phyloP scores from a whole-genome alignment of 225 moss, liverwort and hornwort genomes.

The Physcomitrium patens region DNA sequence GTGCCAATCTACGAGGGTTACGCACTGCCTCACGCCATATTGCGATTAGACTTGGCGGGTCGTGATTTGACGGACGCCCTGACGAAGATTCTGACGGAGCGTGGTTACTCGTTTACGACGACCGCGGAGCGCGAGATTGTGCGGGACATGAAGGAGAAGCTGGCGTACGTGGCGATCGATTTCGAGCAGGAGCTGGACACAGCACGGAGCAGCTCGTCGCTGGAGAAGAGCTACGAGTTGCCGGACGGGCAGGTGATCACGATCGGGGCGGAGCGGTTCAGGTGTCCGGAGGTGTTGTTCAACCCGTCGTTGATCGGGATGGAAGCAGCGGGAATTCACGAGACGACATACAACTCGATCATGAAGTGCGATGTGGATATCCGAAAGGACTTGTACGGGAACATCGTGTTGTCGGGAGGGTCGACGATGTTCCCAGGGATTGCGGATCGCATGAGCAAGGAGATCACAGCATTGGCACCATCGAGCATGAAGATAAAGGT shows the following conservation, averaged over 20 bases:
- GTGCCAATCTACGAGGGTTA: conserved; percentile 75
- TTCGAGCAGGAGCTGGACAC: conserved; percentile 68
- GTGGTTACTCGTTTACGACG: conserved; percentile 87
- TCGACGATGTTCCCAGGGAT: conserved; percentile 69
- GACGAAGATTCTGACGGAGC: conserved; percentile 90
- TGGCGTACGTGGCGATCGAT: conserved; percentile 64
- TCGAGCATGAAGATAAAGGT: conserved; percentile 73
- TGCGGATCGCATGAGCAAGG: conserved; percentile 64
- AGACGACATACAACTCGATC: conserved; percentile 94
- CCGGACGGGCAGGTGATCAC: conserved; percentile 74
- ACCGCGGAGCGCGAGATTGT: conserved; percentile 90
- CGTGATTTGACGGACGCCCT: conserved; percentile 79
- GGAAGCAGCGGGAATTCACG: conserved; percentile 87
- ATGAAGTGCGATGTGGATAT: conserved; percentile 97
- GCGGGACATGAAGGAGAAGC: conserved; percentile 89
- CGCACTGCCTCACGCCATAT: conserved; percentile 79
- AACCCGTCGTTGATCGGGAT: conserved; percentile 80
- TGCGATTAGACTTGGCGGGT: conserved; percentile 79
- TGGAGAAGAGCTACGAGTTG: conserved; percentile 77
- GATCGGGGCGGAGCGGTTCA: conserved; percentile 76
- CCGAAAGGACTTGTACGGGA: conserved; percentile 85
- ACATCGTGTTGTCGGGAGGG: conserved; percentile 70
- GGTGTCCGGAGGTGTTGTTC: conserved; percentile 86
- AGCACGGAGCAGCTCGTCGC: conserved; percentile 43
- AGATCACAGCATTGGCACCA: conserved; percentile 62